Percentiles rank a stretch among this genome's conserved stretches.
Evolutionary conservation across 306 rosid species (phyloP).

Genomic region (Dryas octopetala): DNA sequence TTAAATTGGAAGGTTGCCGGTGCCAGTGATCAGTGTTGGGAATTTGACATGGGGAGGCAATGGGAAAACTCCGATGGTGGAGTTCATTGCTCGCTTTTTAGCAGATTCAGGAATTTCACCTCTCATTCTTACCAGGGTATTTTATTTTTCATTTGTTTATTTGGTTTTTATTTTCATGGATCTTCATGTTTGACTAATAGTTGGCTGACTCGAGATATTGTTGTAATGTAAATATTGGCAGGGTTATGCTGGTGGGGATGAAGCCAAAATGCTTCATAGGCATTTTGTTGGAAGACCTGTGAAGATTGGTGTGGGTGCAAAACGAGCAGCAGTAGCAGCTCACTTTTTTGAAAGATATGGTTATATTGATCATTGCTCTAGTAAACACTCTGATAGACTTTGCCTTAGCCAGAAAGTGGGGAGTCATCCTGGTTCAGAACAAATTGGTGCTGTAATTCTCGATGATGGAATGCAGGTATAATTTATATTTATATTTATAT

Average conservation of each 20-base stretch:
- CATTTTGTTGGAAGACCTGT: conserved; percentile 62
- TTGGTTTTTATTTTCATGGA: not conserved
- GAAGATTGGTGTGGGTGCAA: conserved; percentile 78
- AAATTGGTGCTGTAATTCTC: conserved; percentile 64
- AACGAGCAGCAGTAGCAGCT: conserved; percentile 62
- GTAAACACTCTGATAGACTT: conserved; percentile 30
- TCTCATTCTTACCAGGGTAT: conserved; percentile 80
- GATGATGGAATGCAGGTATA: conserved; percentile 97
- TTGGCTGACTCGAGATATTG: conserved; percentile 5
- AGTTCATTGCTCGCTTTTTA: conserved; percentile 67
- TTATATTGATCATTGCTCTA: conserved; percentile 41
- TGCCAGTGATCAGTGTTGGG: conserved; percentile 83
- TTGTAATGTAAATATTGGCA: conserved; percentile 27
- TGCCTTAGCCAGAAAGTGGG: conserved; percentile 24
- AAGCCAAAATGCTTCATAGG: conserved; percentile 82
- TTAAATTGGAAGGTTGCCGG: conserved; percentile 45
- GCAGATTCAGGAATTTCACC: conserved; percentile 60
- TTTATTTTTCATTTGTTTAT: not conserved
- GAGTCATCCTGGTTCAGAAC: conserved; percentile 38
- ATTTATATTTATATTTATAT: not conserved
- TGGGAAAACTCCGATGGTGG: conserved; percentile 96
- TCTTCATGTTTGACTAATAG: not conserved
- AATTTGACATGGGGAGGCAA: conserved; percentile 98
- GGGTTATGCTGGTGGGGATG: conserved; percentile 99
- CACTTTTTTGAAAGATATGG: conserved; percentile 60